Conservation (phyloP, 2,329 filamentous ascomycete species). For the Aspergillus quadrilineatus region DNA sequence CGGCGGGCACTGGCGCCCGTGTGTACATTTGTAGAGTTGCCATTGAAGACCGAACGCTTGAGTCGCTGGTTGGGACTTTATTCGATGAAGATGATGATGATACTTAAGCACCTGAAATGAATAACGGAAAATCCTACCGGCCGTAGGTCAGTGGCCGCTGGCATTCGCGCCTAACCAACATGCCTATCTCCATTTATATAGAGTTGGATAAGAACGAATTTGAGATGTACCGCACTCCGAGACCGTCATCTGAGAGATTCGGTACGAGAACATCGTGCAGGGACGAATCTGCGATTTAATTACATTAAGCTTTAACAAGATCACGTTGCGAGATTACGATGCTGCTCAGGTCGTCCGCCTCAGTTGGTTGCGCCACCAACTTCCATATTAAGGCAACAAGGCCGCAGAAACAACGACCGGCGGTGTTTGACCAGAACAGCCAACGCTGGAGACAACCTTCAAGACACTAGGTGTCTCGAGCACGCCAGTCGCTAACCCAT, state of each 20-base stretch:
- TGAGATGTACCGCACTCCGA: too few species aligned
- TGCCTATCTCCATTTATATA: too few species aligned
- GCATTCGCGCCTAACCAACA: too few species aligned
- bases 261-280: neutral
- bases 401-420: neutral
- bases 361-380: neutral
- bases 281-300: neutral
- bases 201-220: too few species aligned
- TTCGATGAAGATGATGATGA: too few species aligned
- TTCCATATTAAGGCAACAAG: neutral
- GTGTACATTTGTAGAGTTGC: too few species aligned
- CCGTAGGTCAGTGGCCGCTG: too few species aligned
- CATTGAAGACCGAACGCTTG: neutral
- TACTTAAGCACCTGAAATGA: too few species aligned
- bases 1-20: neutral
- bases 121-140: too few species aligned
- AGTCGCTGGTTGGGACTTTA: too few species aligned
- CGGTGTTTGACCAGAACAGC: neutral
- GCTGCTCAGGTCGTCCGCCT: neutral
- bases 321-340: too few species aligned
- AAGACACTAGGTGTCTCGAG: neutral
- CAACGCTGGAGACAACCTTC: neutral
- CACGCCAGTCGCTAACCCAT: neutral
- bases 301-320: neutral
- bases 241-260: too few species aligned